These are phyloP conservation scores for Taiozyma sp. DNA, from an alignment of 1,139 yeast genomes.

Conservation along the genomic window DNA sequence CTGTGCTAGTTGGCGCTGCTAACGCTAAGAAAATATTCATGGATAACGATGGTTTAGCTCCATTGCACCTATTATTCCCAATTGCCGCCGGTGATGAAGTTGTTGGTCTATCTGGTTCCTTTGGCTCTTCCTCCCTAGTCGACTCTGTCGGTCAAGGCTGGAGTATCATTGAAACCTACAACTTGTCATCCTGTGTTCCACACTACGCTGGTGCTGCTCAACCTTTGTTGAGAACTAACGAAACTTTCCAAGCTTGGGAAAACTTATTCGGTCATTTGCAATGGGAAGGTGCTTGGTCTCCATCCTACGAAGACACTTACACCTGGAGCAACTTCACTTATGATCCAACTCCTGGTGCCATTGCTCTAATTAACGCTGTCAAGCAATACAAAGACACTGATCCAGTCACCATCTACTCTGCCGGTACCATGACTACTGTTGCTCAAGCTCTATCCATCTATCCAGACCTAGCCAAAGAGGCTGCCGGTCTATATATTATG, in stretches of 20 bases:
- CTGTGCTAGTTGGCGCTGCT: background rate
- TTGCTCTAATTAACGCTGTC: slow-evolving; percentile 35
- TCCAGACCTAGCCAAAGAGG: slow-evolving; percentile 33
- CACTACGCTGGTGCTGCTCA: slow-evolving; percentile 34
- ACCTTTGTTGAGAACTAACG: slow-evolving; percentile 34
- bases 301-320: slow-evolving; percentile 28
- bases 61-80: slow-evolving; percentile 32
- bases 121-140: slow-evolving; percentile 34
- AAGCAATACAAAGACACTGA: slow-evolving; percentile 31
- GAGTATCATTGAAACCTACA: slow-evolving; percentile 27
- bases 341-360: slow-evolving; percentile 30
- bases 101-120: slow-evolving; percentile 34
- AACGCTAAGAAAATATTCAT: slow-evolving; percentile 32
- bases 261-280: slow-evolving; percentile 32
- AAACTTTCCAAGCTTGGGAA: slow-evolving; percentile 36
- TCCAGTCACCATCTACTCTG: slow-evolving; percentile 30
- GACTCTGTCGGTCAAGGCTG: slow-evolving; percentile 32
- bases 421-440: slow-evolving; percentile 38
- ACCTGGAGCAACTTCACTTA: slow-evolving; percentile 29
- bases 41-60: slow-evolving; percentile 35
- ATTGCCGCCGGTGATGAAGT: slow-evolving; percentile 35
- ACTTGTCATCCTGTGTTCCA: slow-evolving; percentile 34
- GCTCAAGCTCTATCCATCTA: slow-evolving; percentile 37
- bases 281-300: slow-evolving; percentile 38
- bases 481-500: slow-evolving; percentile 37